Base-by-base conservation (phyloP, 768 basidiomycete genomes). In the Kwoniella europaea region DNA sequence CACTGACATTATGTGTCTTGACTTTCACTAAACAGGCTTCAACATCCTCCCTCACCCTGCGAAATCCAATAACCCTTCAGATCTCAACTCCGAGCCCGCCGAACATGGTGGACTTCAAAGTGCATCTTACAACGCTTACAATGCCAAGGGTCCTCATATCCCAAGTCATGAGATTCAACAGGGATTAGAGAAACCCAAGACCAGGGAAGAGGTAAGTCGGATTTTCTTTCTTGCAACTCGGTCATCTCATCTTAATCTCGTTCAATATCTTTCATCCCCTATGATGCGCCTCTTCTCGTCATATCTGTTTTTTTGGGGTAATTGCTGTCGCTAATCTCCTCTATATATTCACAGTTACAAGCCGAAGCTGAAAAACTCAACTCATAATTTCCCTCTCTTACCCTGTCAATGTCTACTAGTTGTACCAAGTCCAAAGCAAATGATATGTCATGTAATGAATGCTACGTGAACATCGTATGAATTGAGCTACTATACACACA, bases 21-120 rank as follows among this genome's bases (percentile, higher is more conserved):
- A n/a, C n/a, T n/a, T n/a, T n/a, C n/a, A n/a, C n/a, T n/a, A n/a
- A n/a, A n/a, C n/a, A n/a, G 81, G 66, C 41, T 83, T 83, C 78
- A 76, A 72, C 59, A 83, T 82, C 79, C 82, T 80, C 61, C 82
- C 82, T 44, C 82, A 83, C 69, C 82, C 82, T 41, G 82, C 82
- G 43, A 83, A 80, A 72, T 79, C 76, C 67, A 83, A 83, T 67
- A 79, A 83, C 74, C 82, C 82, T 3, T 56, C 82, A 35, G 82
- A 83, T 68, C 76, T 83, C 12, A 69, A 71, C 44, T 74, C 72
- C 24, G 81, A 82, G 65, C 82, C 82, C 3, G 76, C 68, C 15
- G 64, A 70, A 42, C 73, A 74, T 24, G 80, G 79, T 24, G 82
- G 82, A 29, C 74, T 83, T 3, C 79, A 79, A 50, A 64, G 67